phyloP scores from a whole-genome alignment of 179 eudicot genomes.

The Silene coronaria region DNA sequence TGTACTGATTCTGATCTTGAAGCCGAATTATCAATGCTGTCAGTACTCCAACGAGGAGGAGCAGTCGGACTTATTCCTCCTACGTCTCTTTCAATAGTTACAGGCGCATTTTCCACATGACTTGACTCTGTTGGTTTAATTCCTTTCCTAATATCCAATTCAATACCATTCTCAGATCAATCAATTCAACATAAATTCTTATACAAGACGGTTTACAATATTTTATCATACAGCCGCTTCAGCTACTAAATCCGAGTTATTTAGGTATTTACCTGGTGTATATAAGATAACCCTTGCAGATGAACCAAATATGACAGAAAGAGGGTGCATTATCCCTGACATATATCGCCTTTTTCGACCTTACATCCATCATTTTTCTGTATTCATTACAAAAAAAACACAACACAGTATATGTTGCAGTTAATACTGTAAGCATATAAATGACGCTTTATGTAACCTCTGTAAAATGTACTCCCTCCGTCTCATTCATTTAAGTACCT shows the following conservation, averaged over 20 bases:
- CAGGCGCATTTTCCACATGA: no score
- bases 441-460: no score
- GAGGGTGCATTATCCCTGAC: slow-evolving; percentile 48
- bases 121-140: not conserved
- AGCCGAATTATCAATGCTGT: not conserved
- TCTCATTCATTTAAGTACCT: slow-evolving; percentile 38
- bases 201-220: no score
- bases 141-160: slow-evolving; percentile 5
- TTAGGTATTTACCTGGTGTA: slow-evolving; percentile 35
- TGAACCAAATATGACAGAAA: slow-evolving; percentile 58
- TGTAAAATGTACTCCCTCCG: no score
- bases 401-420: no score
- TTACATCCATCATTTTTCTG: slow-evolving; percentile 51
- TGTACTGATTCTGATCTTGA: not conserved
- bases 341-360: slow-evolving; percentile 58
- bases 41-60: not conserved
- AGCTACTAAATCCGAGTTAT: no score
- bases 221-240: no score
- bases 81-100: no score
- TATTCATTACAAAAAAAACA: not conserved
- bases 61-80: not conserved
- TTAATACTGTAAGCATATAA: not conserved
- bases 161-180: not conserved
- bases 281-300: slow-evolving; percentile 56
- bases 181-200: not conserved